A percentile compares a stretch with the other conserved stretches of the same genome.
These are phyloP conservation scores for Candida gigantensis DNA, from an alignment of 1,139 yeast species.

Conservation along the genomic window DNA sequence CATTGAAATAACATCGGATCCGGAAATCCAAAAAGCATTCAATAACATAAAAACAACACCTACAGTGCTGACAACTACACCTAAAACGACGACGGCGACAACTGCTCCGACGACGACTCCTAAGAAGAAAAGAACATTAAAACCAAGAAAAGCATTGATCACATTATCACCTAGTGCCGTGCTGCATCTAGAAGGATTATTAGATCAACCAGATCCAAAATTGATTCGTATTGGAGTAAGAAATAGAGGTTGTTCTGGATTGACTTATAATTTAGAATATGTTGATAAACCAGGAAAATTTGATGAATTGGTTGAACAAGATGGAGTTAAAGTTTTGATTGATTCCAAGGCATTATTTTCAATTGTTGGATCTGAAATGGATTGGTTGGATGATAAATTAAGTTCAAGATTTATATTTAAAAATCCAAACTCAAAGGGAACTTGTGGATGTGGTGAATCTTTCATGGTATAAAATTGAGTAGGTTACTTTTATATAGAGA, in stretches of 20 bases:
- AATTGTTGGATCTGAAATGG: conserved; percentile 97
- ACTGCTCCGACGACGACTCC: conserved; percentile 13
- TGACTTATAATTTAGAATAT: conserved; percentile 87
- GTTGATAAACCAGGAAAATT: conserved; percentile 88
- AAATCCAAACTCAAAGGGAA: conserved; percentile 95
- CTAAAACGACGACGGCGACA: conserved; percentile 12
- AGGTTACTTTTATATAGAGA: conserved; percentile 1
- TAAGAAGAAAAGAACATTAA: conserved; percentile 60
- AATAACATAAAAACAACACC: conserved; percentile 7
- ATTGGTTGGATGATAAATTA: conserved; percentile 93
- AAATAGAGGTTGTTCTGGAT: conserved; percentile 95
- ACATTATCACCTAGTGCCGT: conserved; percentile 76
- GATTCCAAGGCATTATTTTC: conserved; percentile 95
- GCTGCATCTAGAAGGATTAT: conserved; percentile 62
- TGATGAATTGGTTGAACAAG: conserved; percentile 90
- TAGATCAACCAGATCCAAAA: conserved; percentile 83
- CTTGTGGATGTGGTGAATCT: conserved; percentile 98
- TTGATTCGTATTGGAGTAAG: conserved; percentile 90
- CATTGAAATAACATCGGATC: conserved; percentile 14
- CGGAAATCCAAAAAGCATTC: conserved; percentile 15
- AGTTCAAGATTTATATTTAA: conserved; percentile 86
- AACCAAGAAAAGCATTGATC: conserved; percentile 85
- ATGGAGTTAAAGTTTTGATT: conserved; percentile 87
- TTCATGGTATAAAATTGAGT: conserved; percentile 87
- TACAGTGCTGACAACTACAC: conserved; percentile 9